Evolutionary conservation across 2,329 filamentous ascomycete genomes (phyloP).

Genomic region (Monosporascus sp.): DNA sequence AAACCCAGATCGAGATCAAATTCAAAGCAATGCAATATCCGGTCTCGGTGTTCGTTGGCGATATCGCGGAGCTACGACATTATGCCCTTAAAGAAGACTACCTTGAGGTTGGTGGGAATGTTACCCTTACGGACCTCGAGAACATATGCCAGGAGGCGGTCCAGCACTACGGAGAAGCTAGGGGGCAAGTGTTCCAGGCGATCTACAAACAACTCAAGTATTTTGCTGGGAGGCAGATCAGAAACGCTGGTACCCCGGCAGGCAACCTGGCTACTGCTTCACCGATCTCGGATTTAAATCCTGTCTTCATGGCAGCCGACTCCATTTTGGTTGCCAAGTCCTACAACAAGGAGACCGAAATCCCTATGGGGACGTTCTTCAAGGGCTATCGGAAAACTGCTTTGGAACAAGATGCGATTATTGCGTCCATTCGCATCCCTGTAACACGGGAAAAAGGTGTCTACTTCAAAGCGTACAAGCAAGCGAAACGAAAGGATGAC

Average conservation of each 20-base stretch:
- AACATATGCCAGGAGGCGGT: slow-evolving; percentile 75
- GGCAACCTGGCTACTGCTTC: slow-evolving; percentile 93
- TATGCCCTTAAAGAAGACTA: slow-evolving; percentile 75
- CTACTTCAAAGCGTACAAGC: slow-evolving; percentile 87
- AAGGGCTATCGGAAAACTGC: slow-evolving; percentile 85
- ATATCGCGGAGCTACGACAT: slow-evolving; percentile 82
- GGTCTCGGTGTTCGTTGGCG: slow-evolving; percentile 85
- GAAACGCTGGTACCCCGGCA: slow-evolving; percentile 95
- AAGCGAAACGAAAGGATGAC: slow-evolving; percentile 94
- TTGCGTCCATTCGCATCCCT: slow-evolving; percentile 83
- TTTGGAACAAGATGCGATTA: slow-evolving; percentile 73
- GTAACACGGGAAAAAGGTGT: slow-evolving; percentile 70
- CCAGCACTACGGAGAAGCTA: slow-evolving; percentile 65
- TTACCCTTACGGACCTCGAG: slow-evolving; percentile 88
- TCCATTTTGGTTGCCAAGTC: slow-evolving; percentile 78
- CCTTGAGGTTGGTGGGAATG: slow-evolving; percentile 89
- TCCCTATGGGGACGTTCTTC: slow-evolving; percentile 93
- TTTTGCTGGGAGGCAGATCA: slow-evolving; percentile 91
- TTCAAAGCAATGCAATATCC: slow-evolving; percentile 93
- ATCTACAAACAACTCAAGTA: slow-evolving; percentile 92
- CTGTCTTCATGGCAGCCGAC: slow-evolving; percentile 84
- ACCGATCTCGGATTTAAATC: slow-evolving; percentile 94
- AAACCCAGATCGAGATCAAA: slow-evolving; percentile 97
- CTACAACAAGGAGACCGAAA: slow-evolving; percentile 64
- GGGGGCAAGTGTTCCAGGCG: slow-evolving; percentile 77